Evolutionary conservation across 768 basidiomycete species (phyloP).

Genomic region (Tylopilus subfusipes): DNA sequence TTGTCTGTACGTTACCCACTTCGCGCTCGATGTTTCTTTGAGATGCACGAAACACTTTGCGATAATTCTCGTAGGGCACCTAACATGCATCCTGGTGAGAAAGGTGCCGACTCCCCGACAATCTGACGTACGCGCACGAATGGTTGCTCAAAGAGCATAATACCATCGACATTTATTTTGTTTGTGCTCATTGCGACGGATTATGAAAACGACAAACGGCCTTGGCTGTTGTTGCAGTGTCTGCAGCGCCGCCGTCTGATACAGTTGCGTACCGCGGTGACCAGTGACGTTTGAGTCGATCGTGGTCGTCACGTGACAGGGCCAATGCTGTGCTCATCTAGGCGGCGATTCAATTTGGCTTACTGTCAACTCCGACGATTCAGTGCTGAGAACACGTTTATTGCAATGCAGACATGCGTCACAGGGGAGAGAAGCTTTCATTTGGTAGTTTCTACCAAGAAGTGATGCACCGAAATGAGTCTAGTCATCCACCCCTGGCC

Average conservation of each 20-base stretch:
- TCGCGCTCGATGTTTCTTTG: constrained; percentile 84
- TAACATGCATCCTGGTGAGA: constrained; percentile 31
- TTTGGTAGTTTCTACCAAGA: constrained; percentile 9
- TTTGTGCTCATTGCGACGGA: constrained; percentile 28
- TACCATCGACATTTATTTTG: constrained; percentile 68
- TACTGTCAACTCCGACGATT: too few species aligned
- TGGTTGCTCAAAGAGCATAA: constrained; percentile 81
- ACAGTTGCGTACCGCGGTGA: background rate
- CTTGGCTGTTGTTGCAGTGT: constrained; percentile 8
- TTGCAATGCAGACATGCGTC: constrained; percentile 12
- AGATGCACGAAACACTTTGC: constrained; percentile 79
- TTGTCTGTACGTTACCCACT: constrained; percentile 53
- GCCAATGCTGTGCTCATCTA: background rate
- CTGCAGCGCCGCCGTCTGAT: background rate
- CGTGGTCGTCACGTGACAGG: constrained; percentile 25
- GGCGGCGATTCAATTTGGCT: background rate
- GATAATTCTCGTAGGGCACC: constrained; percentile 90
- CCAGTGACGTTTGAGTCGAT: constrained; percentile 12
- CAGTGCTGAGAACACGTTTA: constrained; percentile 13
- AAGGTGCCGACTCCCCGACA: background rate
- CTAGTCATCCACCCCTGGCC: constrained; percentile 13
- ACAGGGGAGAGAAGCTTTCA: constrained; percentile 11
- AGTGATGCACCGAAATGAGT: background rate
- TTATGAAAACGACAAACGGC: background rate
- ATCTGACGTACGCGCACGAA: constrained; percentile 58